These are phyloP conservation scores for Penicillium pulvis DNA, from an alignment of 495 filamentous ascomycete genomes.

Conservation along the genomic window DNA sequence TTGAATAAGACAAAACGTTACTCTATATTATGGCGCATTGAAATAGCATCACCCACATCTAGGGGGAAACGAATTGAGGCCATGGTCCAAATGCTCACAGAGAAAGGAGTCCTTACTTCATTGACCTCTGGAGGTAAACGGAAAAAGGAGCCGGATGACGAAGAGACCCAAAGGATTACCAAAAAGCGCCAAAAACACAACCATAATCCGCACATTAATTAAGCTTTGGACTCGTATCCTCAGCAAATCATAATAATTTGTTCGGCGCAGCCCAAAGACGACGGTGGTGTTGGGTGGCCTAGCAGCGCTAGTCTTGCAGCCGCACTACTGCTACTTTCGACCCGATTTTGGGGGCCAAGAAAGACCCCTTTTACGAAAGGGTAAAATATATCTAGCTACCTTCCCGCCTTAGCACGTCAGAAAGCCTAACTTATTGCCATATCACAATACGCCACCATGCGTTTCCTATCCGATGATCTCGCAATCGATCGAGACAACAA, in stretches of 20 bases:
- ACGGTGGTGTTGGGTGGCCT: too few relatives aligned
- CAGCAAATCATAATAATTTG: not conserved
- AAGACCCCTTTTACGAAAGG: not conserved
- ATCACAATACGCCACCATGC: not conserved
- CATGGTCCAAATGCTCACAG: constrained; percentile 26
- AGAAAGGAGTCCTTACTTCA: not conserved
- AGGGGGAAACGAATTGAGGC: constrained; percentile 23
- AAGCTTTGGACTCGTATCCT: not conserved
- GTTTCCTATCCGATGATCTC: constrained; percentile 5
- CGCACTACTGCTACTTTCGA: not conserved
- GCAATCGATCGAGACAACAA: constrained; percentile 1
- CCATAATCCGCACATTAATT: not conserved
- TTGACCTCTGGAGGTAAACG: not conserved
- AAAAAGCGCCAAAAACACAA: not conserved
- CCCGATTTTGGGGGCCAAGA: not conserved
- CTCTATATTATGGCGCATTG: constrained; percentile 42
- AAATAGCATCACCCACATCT: constrained; percentile 32
- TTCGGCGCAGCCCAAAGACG: not conserved
- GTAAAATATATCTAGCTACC: not conserved
- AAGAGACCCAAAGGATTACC: not conserved
- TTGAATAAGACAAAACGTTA: constrained; percentile 47
- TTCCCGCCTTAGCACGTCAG: not conserved
- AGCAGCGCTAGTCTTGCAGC: not conserved
- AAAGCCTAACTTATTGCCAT: not conserved
- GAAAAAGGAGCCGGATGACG: constrained; percentile 1